Evolutionary conservation across 2,329 filamentous ascomycete species (phyloP).

Genomic region (Fusarium anguioides): DNA sequence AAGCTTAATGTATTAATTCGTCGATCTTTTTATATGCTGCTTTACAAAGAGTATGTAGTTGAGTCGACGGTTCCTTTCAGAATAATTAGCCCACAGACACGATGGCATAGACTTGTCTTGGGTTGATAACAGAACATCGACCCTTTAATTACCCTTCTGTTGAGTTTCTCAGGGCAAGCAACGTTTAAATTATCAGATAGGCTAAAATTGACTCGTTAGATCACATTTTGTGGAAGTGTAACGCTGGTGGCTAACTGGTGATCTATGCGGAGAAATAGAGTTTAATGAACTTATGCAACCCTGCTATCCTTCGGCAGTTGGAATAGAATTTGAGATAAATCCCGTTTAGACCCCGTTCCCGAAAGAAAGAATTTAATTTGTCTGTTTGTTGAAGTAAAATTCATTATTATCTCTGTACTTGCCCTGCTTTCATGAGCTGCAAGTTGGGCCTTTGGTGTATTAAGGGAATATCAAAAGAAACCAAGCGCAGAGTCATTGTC

Average conservation of each 20-base stretch:
- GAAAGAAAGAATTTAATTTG: no score
- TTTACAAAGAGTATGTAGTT: neutral
- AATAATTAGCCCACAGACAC: neutral
- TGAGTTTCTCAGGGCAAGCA: neutral
- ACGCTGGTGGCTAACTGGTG: neutral
- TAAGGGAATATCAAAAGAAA: slow-evolving; percentile 21
- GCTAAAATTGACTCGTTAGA: neutral
- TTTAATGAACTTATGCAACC: neutral
- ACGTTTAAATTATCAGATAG: neutral
- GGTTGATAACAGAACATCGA: no score
- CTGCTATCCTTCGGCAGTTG: neutral
- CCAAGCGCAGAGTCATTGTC: slow-evolving; percentile 20
- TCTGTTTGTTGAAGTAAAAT: no score
- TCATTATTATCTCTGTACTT: no score
- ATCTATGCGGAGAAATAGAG: neutral
- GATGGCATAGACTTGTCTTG: no score
- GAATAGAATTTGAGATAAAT: no score
- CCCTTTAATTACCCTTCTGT: no score
- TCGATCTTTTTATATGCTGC: neutral
- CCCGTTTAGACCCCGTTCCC: no score
- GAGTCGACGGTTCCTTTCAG: neutral
- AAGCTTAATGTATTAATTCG: neutral
- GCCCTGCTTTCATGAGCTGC: neutral
- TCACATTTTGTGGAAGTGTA: neutral
- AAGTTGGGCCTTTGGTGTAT: no score